Base-by-base conservation (phyloP, 164 flowering plant genomes). In the Magnolia changhungtana region DNA sequence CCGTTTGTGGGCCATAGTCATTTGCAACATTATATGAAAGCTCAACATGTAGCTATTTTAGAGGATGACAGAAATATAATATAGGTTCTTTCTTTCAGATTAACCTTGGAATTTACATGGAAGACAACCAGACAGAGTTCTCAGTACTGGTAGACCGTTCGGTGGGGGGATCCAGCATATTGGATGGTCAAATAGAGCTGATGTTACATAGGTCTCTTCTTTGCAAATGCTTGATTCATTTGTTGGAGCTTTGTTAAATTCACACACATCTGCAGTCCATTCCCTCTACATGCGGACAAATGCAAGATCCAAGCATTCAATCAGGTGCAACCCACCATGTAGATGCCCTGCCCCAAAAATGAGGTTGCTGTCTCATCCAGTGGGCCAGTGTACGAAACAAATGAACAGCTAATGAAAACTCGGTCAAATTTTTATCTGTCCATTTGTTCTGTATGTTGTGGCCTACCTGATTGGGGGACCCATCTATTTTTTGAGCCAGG, bases 131-230 rank as follows among this genome's bases (percentile, higher is more conserved):
- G 23, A 84, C 73, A 64, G 97, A 96, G 78, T 81, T 96, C 67
- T 94, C 99, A 20, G 89, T 92, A 51, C 80, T 96, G 89, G 97
- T 96, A 52, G 99, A 96, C 80, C 91, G 99, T 8, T 79, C 99
- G 51, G 76, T 92, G 74, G 98, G 99, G 75, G 99, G 98, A 77
- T 85, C 98, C 74, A 92, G 99, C 83, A 18, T 91, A 76, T 75
- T 76, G 77, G 97, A 94, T 87, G 98, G 99, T 66, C 92, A 92
- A 81, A 74, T 92, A 77, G 99, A 96, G 85, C 79, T 96, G 75
- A 92, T 96, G 98, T 91, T 92, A 72, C 99, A 96, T 74, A 90
- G 99, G 99, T 91, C 63, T 76, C 67, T 20, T 74, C 24, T 63
- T 51, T 3, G 1, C 13, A 29, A 18, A 21, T 13, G 31, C 50